Percentiles rank a stretch among this genome's conserved stretches.
phyloP scores from a whole-genome alignment of 257 asterid genomes.

The Nicotiana paniculata region DNA sequence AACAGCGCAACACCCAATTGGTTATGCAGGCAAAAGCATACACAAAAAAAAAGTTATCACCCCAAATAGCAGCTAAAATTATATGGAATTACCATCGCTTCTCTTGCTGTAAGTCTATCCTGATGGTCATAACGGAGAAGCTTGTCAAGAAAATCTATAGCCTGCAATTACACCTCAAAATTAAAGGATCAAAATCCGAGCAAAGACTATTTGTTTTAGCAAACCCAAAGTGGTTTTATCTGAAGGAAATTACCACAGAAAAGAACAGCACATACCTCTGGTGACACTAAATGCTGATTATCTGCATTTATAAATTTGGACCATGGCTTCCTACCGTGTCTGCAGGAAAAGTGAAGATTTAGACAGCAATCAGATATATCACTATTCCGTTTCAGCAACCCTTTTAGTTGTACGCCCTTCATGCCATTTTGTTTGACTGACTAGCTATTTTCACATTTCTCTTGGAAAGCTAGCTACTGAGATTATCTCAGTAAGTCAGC shows the following conservation, averaged over 20 bases:
- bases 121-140: constrained; percentile 40
- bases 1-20: background rate
- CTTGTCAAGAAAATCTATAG: constrained; percentile 39
- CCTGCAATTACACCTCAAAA: constrained; percentile 20
- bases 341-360: constrained; percentile 10
- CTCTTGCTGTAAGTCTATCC: constrained; percentile 37
- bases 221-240: background rate
- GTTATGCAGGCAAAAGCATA: background rate
- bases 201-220: background rate
- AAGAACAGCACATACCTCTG: constrained; percentile 24
- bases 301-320: constrained; percentile 34
- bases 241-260: background rate
- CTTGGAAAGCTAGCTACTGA: background rate
- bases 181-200: background rate
- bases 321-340: constrained; percentile 44
- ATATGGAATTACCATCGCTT: constrained; percentile 27
- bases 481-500: background rate
- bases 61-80: background rate
- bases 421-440: background rate
- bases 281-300: constrained; percentile 36
- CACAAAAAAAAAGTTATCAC: background rate
- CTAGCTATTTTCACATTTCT: background rate
- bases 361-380: background rate
- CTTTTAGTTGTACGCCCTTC: background rate
- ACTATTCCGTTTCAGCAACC: background rate